phyloP scores from a whole-genome alignment of 805 yeast species.

The Ogataea ganodermae region DNA sequence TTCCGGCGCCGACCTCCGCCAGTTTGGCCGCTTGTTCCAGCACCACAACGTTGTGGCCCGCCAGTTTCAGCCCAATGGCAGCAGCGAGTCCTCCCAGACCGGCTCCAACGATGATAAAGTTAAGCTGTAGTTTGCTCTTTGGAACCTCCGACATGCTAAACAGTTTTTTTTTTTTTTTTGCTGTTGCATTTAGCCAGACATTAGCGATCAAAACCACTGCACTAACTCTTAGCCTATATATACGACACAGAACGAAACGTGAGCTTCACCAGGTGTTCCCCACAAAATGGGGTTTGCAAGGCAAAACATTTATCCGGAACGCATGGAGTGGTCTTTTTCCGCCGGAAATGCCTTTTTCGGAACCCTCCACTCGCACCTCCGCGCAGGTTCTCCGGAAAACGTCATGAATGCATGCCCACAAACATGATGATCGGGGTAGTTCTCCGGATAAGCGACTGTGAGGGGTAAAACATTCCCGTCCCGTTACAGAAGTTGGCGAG shows the following conservation, averaged over 20 bases:
- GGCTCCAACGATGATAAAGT: conserved; percentile 32
- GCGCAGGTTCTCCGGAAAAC: not conserved
- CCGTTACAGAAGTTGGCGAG: no score
- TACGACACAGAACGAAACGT: not conserved
- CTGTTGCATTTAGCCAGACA: conserved; percentile 1
- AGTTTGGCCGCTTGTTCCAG: conserved; percentile 31
- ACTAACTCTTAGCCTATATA: conserved; percentile 3
- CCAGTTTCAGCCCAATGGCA: conserved; percentile 27
- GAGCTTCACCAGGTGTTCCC: not conserved
- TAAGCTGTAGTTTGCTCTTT: conserved; percentile 9
- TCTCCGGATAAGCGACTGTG: no score
- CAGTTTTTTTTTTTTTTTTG: not conserved
- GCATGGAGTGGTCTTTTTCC: not conserved
- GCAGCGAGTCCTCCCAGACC: conserved; percentile 36
- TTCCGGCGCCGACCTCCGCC: conserved; percentile 22
- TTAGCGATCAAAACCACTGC: not conserved
- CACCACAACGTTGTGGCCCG: conserved; percentile 30
- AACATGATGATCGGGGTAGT: not conserved
- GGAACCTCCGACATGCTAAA: conserved; percentile 1
- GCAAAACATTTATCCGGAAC: conserved; percentile 1
- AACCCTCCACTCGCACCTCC: not conserved
- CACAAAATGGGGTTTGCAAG: not conserved
- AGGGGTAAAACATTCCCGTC: not conserved
- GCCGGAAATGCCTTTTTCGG: conserved; percentile 2
- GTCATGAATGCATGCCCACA: not conserved